Evolutionary conservation across 2,329 filamentous ascomycete genomes (phyloP), one percentile per base, ranked within the genome.

Genomic region (Phialophora verrucosa): DNA sequence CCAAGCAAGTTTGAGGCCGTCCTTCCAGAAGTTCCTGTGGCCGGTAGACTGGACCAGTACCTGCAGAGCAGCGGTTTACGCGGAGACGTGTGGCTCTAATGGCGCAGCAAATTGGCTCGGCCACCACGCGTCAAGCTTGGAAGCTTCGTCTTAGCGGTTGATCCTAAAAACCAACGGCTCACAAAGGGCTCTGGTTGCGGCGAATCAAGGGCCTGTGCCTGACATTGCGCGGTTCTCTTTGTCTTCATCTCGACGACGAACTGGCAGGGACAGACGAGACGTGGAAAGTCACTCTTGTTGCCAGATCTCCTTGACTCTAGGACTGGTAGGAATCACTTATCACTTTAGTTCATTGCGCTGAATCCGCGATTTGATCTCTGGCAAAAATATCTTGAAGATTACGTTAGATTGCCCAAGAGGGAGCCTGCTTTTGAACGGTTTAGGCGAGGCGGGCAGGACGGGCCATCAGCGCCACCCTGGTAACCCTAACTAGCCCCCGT

Each of bases 201-300:
- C 66, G 63, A 68, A 68, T 68, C 66, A 68, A 35, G 25, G 49
- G 59, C 29, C 59, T 64, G 65, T 68, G 64, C 64, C 64, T 66
- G 59, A 29, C 64, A 62, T 42, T 31, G 50, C 50, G n/a, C 7
- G 47, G 31, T 31, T 35, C 10, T 31, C 59, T 61, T 54, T 55
- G 50, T 55, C 29, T 25, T 29, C 17, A 32, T 17, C n/a, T 20
- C 49, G 54, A 25, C 23, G 49, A 51, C 23, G 5, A 51, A 27
- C 10, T 17, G 11, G 49, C 49, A 51, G 4, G 17, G 47, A 50
- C 38, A 14, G 2, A 7, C 35, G 12, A 38, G 29, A 55, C 53
- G 12, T 10, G 7, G 29, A 10, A 20, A 31, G 53, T 6, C 29
- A 35, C 20, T 25, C 29, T 35, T 55, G 29, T 20, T 31, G 29